phyloP scores from a whole-genome alignment of 345 rosid species.

The Mercurialis annua region DNA sequence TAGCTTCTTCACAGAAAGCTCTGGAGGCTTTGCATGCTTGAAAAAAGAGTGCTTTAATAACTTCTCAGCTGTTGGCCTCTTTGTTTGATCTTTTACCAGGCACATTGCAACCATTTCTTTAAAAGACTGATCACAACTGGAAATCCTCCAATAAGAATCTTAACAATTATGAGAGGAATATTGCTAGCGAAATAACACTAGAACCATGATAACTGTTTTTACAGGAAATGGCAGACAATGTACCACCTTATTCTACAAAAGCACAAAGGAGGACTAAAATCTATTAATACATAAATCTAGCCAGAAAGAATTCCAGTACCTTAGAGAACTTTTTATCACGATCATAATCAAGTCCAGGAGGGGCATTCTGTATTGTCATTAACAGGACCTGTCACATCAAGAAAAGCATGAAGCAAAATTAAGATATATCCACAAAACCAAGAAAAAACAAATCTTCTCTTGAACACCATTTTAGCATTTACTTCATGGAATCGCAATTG shows the following conservation, averaged over 20 bases:
- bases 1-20: conserved; percentile 69
- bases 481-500: not conserved
- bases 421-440: conserved; percentile 8
- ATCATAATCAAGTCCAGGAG: conserved; percentile 97
- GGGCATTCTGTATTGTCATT: conserved; percentile 98
- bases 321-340: conserved; percentile 97
- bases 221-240: conserved; percentile 7
- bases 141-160: conserved; percentile 79
- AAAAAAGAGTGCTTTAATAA: conserved; percentile 85
- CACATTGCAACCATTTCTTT: conserved; percentile 99
- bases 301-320: conserved; percentile 83
- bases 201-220: conserved; percentile 6
- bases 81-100: conserved; percentile 97
- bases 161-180: conserved; percentile 18
- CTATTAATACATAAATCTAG: conserved; percentile 22
- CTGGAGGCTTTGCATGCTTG: conserved; percentile 89
- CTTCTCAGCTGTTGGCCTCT: conserved; percentile 97
- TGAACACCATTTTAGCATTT: not conserved
- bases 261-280: not conserved
- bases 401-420: not conserved
- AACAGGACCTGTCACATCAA: conserved; percentile 63
- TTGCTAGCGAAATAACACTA: not conserved
- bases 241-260: conserved; percentile 10
- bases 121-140: conserved; percentile 97
- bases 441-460: not conserved